phyloP scores from a whole-genome alignment of 129 eudicot genomes.

The Lactuca sativa region DNA sequence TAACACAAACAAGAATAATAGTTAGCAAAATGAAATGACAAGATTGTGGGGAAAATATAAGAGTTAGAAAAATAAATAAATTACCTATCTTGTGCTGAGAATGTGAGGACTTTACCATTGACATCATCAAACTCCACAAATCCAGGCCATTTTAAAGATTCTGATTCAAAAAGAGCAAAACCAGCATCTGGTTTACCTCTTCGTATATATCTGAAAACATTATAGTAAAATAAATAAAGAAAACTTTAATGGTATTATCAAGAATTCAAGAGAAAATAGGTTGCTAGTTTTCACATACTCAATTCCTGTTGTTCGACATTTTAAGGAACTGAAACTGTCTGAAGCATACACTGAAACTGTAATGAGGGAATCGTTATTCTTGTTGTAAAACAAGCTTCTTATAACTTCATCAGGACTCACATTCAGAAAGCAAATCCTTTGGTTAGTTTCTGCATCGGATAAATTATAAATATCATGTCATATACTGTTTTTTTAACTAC shows the following conservation, averaged over 20 bases:
- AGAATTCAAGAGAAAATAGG: not conserved
- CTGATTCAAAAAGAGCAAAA: constrained; percentile 88
- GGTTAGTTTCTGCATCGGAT: constrained; percentile 75
- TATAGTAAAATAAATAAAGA: no score
- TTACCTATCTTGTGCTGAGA: constrained; percentile 93
- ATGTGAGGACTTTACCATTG: constrained; percentile 94
- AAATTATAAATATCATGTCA: constrained; percentile 22
- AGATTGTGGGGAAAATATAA: not conserved
- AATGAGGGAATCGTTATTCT: constrained; percentile 90
- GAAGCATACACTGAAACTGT: constrained; percentile 98
- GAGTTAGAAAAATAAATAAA: not conserved
- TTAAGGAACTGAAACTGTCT: constrained; percentile 91
- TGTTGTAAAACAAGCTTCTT: constrained; percentile 93
- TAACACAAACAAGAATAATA: not conserved
- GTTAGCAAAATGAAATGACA: not conserved
- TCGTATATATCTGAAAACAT: constrained; percentile 60
- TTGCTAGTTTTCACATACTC: constrained; percentile 55
- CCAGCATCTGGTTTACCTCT: constrained; percentile 98
- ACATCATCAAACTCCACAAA: constrained; percentile 99
- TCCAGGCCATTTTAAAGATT: constrained; percentile 98
- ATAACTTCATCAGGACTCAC: constrained; percentile 96
- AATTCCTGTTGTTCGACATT: constrained; percentile 94
- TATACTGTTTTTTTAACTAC: not conserved
- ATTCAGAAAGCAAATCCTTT: constrained; percentile 90
- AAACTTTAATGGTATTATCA: no score